Base-by-base conservation (phyloP, 1,139 yeast species). In the Kurtzmaniella natalensis region DNA sequence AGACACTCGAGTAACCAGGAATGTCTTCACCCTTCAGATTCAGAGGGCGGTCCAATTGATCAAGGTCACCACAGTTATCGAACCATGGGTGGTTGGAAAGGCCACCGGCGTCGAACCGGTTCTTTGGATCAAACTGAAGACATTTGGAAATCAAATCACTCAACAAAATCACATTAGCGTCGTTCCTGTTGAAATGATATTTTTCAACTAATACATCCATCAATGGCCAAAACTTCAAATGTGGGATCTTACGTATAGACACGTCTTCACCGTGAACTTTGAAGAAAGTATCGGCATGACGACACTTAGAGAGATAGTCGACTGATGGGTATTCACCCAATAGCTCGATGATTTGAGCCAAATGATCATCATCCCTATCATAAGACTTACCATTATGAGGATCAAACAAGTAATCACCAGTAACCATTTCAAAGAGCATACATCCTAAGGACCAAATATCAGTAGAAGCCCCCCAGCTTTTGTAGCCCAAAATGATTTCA, bases 391-490 rank as follows among this genome's bases (percentile, higher is more conserved):
- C 87, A 36, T 71, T 72, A 37, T 77, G 82, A 8, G 95, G 95
- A 52, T 85, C 94, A 57, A 86, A 87, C 34, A 86, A 58, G 49
- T 81, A 86, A 55, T 87, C 95, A 4, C 94, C 94, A 3, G 95
- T 85, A 34, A 86, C 59, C 26, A 86, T 66, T 58, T 86, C 95
- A 54, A 86, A 86, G 5, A 81, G 63, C 47, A 87, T 67, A 59
- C 95, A 86, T 0, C 89, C 94, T 53, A 79, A 64, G 25, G 89
- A 80, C 95, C 95, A 86, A 31, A 83, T 64, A 53, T 86, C 95
- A 1, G 88, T 77, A 32, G 84, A 76, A 28, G 88, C 83, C 9
- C 95, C 95, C 95, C 95, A 86, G 14, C 68, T 54, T 13, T 78
- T 70, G 31, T 88, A 84, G 32, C 80, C 58, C 34, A 75, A 64